phyloP scores from a whole-genome alignment of 331 rosid species.

The Stylosanthes scabra region DNA sequence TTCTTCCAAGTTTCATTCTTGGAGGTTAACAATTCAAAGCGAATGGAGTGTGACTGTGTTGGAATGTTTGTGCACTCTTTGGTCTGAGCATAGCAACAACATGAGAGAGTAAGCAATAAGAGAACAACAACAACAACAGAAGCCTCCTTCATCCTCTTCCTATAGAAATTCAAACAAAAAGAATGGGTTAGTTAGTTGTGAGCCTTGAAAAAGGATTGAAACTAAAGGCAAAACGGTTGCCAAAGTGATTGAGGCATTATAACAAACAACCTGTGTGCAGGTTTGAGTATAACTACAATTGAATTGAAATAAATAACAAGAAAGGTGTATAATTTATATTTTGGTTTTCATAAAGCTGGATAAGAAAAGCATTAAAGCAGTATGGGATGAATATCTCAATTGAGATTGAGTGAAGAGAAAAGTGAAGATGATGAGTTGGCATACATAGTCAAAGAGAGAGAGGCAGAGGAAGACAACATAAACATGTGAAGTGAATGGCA shows the following conservation, averaged over 20 bases:
- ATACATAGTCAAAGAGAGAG: too few relatives aligned
- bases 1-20: constrained; percentile 61
- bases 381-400: not conserved
- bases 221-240: not conserved
- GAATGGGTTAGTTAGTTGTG: too few relatives aligned
- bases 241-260: not conserved
- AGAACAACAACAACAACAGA: not conserved
- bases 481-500: constrained; percentile 21
- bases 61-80: constrained; percentile 80
- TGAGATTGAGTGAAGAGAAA: constrained; percentile 10
- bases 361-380: not conserved
- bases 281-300: not conserved
- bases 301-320: not conserved
- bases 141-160: constrained; percentile 48
- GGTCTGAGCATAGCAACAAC: constrained; percentile 36
- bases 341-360: not conserved
- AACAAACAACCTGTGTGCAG: constrained; percentile 11
- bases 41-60: constrained; percentile 63
- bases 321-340: not conserved
- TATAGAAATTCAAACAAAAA: constrained; percentile 25
- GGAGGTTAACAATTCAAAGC: constrained; percentile 51
- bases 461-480: constrained; percentile 5
- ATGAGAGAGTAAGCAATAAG: constrained; percentile 33
- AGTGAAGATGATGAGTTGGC: too few relatives aligned
- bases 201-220: constrained; percentile 5